phyloP scores from a whole-genome alignment of 768 basidiomycete genomes.

The Psilocybe cyanescens region DNA sequence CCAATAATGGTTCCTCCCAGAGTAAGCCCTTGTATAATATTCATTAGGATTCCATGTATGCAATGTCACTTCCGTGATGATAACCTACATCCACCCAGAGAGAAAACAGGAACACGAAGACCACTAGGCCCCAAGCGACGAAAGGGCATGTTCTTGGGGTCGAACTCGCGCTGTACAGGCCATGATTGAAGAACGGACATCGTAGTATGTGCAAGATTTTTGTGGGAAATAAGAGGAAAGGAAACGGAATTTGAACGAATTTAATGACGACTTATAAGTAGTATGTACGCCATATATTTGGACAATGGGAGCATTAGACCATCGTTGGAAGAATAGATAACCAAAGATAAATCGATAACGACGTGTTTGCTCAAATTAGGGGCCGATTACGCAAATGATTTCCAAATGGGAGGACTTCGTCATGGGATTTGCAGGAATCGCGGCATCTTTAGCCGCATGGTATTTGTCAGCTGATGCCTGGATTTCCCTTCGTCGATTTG shows the following conservation, averaged over 20 bases:
- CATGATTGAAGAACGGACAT: constrained; percentile 26
- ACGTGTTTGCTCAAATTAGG: not conserved
- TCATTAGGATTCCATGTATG: not conserved
- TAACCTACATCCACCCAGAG: constrained; percentile 64
- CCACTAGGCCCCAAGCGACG: constrained; percentile 64
- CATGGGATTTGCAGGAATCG: not conserved
- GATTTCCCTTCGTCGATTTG: not conserved
- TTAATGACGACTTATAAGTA: not conserved
- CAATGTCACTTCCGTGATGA: not conserved
- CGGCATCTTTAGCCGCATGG: not conserved
- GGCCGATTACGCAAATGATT: not conserved
- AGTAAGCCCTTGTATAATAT: constrained; percentile 46
- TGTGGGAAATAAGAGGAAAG: not conserved
- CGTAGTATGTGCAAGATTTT: not conserved
- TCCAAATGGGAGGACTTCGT: not conserved
- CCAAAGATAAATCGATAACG: not conserved
- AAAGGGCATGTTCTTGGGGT: constrained; percentile 62
- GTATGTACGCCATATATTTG: not conserved
- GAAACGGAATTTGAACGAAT: not conserved
- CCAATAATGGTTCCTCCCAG: constrained; percentile 63
- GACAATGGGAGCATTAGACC: not conserved
- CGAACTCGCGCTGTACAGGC: constrained; percentile 39
- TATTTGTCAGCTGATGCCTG: not conserved
- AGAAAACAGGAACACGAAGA: constrained; percentile 68
- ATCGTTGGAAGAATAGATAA: not conserved